Evolutionary conservation across 495 filamentous ascomycete species (phyloP).

Genomic region (Apiosordaria backusii): DNA sequence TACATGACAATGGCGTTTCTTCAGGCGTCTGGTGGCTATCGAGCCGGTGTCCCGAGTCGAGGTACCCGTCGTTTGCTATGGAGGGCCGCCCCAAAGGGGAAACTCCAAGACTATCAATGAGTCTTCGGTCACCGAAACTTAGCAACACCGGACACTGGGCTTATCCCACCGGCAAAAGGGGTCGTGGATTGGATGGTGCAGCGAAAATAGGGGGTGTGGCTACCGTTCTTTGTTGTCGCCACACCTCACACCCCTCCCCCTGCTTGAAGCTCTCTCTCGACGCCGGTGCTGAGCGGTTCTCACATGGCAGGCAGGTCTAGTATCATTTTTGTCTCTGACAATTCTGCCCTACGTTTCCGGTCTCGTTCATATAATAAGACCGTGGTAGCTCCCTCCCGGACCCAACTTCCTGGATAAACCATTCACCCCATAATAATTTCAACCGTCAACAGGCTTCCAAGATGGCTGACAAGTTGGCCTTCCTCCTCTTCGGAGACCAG

Average conservation of each 20-base stretch:
- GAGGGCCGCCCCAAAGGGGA: slow-evolving; percentile 32
- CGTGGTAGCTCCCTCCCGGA: slow-evolving; percentile 12
- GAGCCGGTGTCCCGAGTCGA: slow-evolving; percentile 35
- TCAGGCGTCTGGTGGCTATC: slow-evolving; percentile 57
- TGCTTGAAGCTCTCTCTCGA: slow-evolving; percentile 1
- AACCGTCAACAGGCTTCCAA: slow-evolving; percentile 25
- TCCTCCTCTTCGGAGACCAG: slow-evolving; percentile 74
- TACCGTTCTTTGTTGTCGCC: slow-evolving; percentile 13
- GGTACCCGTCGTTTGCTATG: slow-evolving; percentile 33
- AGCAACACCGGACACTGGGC: slow-evolving; percentile 30
- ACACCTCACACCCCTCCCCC: slow-evolving; percentile 13
- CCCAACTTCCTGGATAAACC: slow-evolving; percentile 12
- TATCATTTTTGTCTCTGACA: slow-evolving; percentile 6
- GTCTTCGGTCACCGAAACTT: slow-evolving; percentile 44
- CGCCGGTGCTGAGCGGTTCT: slow-evolving; percentile 6
- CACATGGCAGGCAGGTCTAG: slow-evolving; percentile 6
- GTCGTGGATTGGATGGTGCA: slow-evolving; percentile 20
- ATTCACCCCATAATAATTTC: slow-evolving; percentile 17
- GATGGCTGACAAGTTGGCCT: slow-evolving; percentile 45
- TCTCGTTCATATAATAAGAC: slow-evolving; percentile 12
- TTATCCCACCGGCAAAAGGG: slow-evolving; percentile 36
- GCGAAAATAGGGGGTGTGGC: slow-evolving; percentile 18
- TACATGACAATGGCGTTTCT: slow-evolving; percentile 29
- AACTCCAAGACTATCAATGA: slow-evolving; percentile 39
- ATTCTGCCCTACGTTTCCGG: slow-evolving; percentile 7